phyloP scores from a whole-genome alignment of 495 filamentous ascomycete genomes.

The Ascobolus immersus region DNA sequence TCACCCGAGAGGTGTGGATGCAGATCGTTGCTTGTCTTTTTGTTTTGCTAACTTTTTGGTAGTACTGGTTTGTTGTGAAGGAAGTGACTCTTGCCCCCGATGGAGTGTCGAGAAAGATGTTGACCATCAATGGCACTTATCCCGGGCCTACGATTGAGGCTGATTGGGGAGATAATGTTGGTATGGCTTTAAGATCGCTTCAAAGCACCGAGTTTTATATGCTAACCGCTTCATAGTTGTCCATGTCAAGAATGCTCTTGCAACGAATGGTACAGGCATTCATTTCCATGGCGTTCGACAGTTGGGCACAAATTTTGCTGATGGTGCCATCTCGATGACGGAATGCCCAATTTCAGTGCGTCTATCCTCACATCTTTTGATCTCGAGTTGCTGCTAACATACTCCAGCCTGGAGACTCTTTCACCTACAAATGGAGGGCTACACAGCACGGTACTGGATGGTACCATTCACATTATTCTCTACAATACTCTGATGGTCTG shows the following conservation, averaged over 20 bases:
- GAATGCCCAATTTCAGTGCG: conserved; percentile 37
- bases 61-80: too few relatives aligned
- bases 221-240: too few relatives aligned
- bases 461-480: conserved; percentile 50
- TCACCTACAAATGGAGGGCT: conserved; percentile 17
- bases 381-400: too few relatives aligned
- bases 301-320: conserved; percentile 47
- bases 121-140: conserved; percentile 67
- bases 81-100: too few relatives aligned
- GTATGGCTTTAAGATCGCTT: too few relatives aligned
- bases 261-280: conserved; percentile 39
- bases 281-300: conserved; percentile 76
- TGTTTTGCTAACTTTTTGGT: too few relatives aligned
- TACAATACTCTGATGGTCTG: conserved; percentile 53
- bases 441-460: conserved; percentile 56
- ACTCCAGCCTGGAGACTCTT: not conserved
- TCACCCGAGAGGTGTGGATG: too few relatives aligned
- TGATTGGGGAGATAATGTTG: conserved; percentile 43
- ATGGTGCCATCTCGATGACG: conserved; percentile 40
- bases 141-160: conserved; percentile 44
- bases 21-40: too few relatives aligned
- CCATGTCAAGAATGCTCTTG: conserved; percentile 46
- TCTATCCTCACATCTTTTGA: not conserved
- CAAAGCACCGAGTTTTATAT: too few relatives aligned
- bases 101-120: too few relatives aligned